Conservation (phyloP, 2,329 filamentous ascomycete species). For the Diaporthe amygdali region DNA sequence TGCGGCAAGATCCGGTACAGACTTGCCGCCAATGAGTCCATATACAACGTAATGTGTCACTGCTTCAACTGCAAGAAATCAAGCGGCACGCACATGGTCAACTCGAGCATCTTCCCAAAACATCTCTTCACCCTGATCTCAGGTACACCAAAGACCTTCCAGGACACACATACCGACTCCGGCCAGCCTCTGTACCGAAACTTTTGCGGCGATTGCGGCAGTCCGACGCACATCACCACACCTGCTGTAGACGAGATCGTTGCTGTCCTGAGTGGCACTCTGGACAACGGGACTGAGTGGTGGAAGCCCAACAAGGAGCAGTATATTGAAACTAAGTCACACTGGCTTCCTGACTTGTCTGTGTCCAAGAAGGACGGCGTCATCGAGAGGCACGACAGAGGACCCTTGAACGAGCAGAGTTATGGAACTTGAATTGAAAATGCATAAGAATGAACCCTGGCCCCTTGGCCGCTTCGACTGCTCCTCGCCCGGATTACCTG, state of each 20-base stretch:
- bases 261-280: slow-evolving; percentile 3
- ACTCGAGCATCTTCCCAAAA: slow-evolving; percentile 12
- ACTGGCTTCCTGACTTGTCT: slow-evolving; percentile 16
- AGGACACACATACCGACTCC: slow-evolving; percentile 2
- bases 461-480: not conserved
- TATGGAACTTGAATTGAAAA: not conserved
- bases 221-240: slow-evolving; percentile 16
- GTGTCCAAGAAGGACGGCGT: slow-evolving; percentile 5
- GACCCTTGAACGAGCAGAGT: not conserved
- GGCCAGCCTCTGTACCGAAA: not conserved
- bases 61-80: slow-evolving; percentile 19
- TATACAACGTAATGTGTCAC: slow-evolving; percentile 22
- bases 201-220: slow-evolving; percentile 18
- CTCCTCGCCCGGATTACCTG: not conserved
- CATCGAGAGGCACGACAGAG: slow-evolving; percentile 8
- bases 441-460: not conserved
- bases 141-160: slow-evolving; percentile 2
- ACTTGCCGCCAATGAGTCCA: not conserved
- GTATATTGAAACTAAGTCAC: slow-evolving; percentile 20
- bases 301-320: slow-evolving; percentile 21
- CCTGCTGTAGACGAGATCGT: slow-evolving; percentile 4
- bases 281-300: slow-evolving; percentile 7
- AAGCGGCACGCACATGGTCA: slow-evolving; percentile 19
- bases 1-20: slow-evolving; percentile 18
- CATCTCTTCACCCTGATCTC: slow-evolving; percentile 4